Evolutionary conservation across 495 filamentous ascomycete species (phyloP), one percentile per base, ranked within the genome.

Genomic region (Neurospora discreta): DNA sequence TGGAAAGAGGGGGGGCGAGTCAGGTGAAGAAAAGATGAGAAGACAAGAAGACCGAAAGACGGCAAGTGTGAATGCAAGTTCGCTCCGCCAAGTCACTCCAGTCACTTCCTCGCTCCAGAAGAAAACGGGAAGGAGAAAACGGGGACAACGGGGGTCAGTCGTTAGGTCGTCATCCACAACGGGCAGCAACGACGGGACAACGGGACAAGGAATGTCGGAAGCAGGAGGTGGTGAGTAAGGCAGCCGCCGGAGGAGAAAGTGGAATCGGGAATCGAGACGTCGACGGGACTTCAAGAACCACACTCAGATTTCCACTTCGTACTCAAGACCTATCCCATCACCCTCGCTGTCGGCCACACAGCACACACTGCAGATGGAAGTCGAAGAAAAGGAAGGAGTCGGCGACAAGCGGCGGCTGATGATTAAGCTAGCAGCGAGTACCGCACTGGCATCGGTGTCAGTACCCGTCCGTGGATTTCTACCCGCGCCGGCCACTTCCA

Each of bases 391-490:
- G 26, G 52, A 65, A 65, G 52, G 26, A 33, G 52, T 65, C 52
- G 52, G 52, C 15, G 52, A 65, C 52, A 33, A 65, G 26, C 52
- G 52, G 52, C 52, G 52, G 52, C 52, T 65, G 52, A 65, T 65
- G 74, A 73, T 77, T 68, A 76, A 76, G 74, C 68, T 75, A 75
- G 13, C 16, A 33, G 23, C 13, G 10, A 13, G 44, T 52, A 60
- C 52, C 52, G 52, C 52, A 65, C 52, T 65, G 52, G 26, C 52
- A 65, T 77, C 75, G 77, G 75, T 74, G 70, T 72, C 75, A 20
- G 77, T 78, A 78, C 77, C 77, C 77, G 75, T 71, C 58, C 20
- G 74, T 76, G 71, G 70, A 73, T 60, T 60, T 60, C 15, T 60
- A 60, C 52, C 52, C 52, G 52, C 52, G 52, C 52, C 26, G 52